Percentiles rank a stretch among this genome's conserved stretches.
Conservation (phyloP, 177 flowering plant genomes). For the Vitis hybrid region DNA sequence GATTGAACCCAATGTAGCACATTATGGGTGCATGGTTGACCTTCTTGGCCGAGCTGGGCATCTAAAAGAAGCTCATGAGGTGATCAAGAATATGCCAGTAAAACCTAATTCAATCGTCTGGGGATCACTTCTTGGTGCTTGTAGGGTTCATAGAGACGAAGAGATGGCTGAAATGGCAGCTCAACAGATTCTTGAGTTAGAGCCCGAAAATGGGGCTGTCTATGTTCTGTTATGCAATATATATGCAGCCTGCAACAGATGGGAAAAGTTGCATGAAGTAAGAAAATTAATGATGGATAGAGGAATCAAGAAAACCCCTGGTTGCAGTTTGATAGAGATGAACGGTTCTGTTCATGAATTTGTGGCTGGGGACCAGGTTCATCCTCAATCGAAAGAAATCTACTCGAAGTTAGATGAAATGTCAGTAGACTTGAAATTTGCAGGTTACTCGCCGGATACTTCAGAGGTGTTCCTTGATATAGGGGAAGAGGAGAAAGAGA, state of each 20-base stretch:
- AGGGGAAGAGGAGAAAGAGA: conserved; percentile 39
- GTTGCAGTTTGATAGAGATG: conserved; percentile 49
- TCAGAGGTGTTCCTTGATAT: conserved; percentile 33
- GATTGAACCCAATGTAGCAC: conserved; percentile 41
- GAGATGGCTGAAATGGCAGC: conserved; percentile 42
- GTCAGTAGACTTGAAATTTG: conserved; percentile 22
- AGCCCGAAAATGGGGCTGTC: conserved; percentile 41
- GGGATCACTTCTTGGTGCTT: conserved; percentile 53
- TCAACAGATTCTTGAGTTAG: conserved; percentile 33
- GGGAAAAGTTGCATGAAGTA: conserved; percentile 24
- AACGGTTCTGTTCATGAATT: conserved; percentile 37
- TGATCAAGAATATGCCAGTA: conserved; percentile 41
- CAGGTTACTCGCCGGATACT: conserved; percentile 38
- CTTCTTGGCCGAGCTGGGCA: conserved; percentile 52
- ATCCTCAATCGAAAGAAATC: conserved; percentile 30
- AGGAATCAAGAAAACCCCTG: conserved; percentile 40
- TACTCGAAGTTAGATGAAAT: conserved; percentile 27
- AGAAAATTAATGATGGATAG: conserved; percentile 35
- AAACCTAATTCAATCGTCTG: conserved; percentile 47
- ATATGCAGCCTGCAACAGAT: conserved; percentile 39
- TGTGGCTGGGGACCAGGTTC: conserved; percentile 41
- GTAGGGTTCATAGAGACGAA: conserved; percentile 40
- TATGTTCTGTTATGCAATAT: conserved; percentile 41
- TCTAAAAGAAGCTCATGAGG: conserved; percentile 38
- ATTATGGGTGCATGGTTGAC: conserved; percentile 59